A percentile compares a stretch with the other conserved stretches of the same genome.
These are phyloP conservation scores for Poa pratensis DNA, from an alignment of 176 grass and related monocot genomes.

Conservation along the genomic window DNA sequence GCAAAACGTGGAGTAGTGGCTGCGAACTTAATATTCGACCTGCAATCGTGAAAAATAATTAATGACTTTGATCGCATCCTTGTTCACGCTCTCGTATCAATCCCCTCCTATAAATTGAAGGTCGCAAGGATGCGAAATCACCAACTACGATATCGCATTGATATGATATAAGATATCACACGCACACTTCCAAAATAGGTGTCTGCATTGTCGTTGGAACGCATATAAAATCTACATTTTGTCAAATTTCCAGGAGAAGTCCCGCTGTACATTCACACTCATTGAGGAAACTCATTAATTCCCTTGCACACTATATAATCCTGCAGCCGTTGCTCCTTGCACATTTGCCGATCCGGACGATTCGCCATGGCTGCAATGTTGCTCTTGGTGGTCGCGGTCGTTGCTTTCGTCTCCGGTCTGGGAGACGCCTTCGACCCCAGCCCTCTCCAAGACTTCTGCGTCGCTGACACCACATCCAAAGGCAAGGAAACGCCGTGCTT, in stretches of 20 bases:
- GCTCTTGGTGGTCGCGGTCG: not conserved
- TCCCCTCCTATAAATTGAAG: not conserved
- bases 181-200: not conserved
- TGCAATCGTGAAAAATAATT: not conserved
- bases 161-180: not conserved
- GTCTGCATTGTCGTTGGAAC: not conserved
- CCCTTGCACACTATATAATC: not conserved
- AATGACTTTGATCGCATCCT: not conserved
- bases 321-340: not conserved
- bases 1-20: not conserved
- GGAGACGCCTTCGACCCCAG: slow-evolving; percentile 51
- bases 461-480: slow-evolving; percentile 51
- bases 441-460: slow-evolving; percentile 60
- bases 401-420: slow-evolving; percentile 31
- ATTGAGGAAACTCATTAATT: not conserved
- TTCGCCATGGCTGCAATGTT: slow-evolving; percentile 28
- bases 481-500: not conserved
- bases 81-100: not conserved
- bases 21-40: not conserved
- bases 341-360: not conserved
- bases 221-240: not conserved
- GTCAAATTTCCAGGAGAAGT: not conserved
- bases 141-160: not conserved
- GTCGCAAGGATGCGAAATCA: not conserved
- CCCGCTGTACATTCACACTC: not conserved